Evolutionary conservation across 2,329 filamentous ascomycete species (phyloP).

Genomic region (Neopestalotiopsis rosae): DNA sequence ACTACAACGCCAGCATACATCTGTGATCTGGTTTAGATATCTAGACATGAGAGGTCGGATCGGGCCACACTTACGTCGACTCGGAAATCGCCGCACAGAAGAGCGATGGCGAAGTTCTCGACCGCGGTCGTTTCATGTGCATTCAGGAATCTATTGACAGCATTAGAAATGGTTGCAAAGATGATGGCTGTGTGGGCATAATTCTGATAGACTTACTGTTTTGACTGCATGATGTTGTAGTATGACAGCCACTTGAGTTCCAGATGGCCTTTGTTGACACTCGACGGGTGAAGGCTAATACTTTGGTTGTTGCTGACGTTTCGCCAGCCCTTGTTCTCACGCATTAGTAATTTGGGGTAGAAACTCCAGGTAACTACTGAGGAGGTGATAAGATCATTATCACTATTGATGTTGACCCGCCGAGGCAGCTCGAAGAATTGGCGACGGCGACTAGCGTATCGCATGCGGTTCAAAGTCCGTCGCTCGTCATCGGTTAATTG

Average conservation of each 20-base stretch:
- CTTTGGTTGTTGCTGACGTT: conserved; percentile 93
- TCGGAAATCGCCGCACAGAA: conserved; percentile 88
- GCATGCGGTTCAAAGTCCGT: conserved; percentile 68
- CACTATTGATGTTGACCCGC: conserved; percentile 75
- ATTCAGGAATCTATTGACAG: conserved; percentile 69
- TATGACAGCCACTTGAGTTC: conserved; percentile 86
- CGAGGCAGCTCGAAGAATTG: conserved; percentile 84
- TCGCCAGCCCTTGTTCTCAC: conserved; percentile 83
- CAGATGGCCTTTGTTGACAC: conserved; percentile 78
- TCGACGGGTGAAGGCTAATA: conserved; percentile 85
- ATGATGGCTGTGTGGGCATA: no score
- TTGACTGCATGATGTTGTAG: conserved; percentile 96
- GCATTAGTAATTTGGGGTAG: conserved; percentile 88
- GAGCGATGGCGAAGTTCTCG: conserved; percentile 80
- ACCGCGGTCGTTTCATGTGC: conserved; percentile 86
- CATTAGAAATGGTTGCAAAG: conserved; percentile 19
- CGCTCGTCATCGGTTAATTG: conserved; percentile 77
- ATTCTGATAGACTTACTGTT: conserved; percentile 60
- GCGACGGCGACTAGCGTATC: conserved; percentile 70
- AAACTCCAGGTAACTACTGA: conserved; percentile 93
- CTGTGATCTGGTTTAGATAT: conserved; percentile 42
- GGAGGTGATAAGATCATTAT: conserved; percentile 78
- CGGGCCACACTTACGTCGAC: conserved; percentile 67
- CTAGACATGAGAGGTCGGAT: background rate
- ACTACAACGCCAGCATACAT: conserved; percentile 87